phyloP scores from a whole-genome alignment of 106 monocot genomes.

The Dioscorea dumetorum region DNA sequence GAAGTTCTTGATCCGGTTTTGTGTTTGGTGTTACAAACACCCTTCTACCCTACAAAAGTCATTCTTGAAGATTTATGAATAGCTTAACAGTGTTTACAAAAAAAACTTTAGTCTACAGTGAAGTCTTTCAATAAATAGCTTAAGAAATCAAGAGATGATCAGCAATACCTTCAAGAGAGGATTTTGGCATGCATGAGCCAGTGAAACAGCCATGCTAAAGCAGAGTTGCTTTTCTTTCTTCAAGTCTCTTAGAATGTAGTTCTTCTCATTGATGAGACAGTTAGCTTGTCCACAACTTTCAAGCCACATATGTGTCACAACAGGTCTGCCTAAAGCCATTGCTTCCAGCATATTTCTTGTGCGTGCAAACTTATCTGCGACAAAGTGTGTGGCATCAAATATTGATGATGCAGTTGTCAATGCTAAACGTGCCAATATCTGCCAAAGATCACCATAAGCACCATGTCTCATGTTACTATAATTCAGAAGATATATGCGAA shows the following conservation, averaged over 20 bases:
- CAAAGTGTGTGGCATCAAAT: conserved; percentile 81
- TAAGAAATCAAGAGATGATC: background rate
- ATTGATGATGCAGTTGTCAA: conserved; percentile 47
- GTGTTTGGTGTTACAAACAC: conserved; percentile 72
- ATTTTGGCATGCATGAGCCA: conserved; percentile 50
- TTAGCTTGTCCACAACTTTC: conserved; percentile 81
- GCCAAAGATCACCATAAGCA: background rate
- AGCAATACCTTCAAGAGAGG: conserved; percentile 65
- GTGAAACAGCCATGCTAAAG: conserved; percentile 77
- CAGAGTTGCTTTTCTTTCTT: conserved; percentile 90
- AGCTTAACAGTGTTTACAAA: background rate
- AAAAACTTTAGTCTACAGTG: background rate
- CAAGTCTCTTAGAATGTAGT: conserved; percentile 77
- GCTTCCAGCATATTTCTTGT: conserved; percentile 96
- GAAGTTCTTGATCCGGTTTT: conserved; percentile 62
- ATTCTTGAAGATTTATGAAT: no score
- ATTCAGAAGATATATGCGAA: background rate
- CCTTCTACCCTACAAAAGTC: conserved; percentile 55
- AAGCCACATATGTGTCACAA: conserved; percentile 86
- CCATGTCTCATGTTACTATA: background rate
- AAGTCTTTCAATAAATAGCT: background rate
- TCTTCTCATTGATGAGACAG: conserved; percentile 85
- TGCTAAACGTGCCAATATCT: conserved; percentile 69
- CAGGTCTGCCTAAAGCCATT: conserved; percentile 74
- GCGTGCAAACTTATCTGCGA: conserved; percentile 80